phyloP scores from a whole-genome alignment of 2,329 filamentous ascomycete genomes.

The Phialophora macrospora region DNA sequence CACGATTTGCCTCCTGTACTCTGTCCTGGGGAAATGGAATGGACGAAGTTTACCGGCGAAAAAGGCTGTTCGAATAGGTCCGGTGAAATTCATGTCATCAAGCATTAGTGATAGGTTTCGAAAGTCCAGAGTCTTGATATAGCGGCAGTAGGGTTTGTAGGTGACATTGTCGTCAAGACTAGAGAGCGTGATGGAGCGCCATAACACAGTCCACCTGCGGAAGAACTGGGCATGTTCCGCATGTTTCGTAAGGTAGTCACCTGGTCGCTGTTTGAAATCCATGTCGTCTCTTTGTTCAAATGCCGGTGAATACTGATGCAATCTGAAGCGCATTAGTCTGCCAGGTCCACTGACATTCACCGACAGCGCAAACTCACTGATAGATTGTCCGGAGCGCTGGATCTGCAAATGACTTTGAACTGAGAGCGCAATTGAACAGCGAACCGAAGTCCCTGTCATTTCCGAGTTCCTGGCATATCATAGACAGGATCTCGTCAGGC shows the following conservation, averaged over 20 bases:
- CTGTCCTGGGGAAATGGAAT: slow-evolving; percentile 34
- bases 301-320: slow-evolving; percentile 35
- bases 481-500: slow-evolving; percentile 38
- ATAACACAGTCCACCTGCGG: slow-evolving; percentile 66
- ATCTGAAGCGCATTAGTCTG: slow-evolving; percentile 18
- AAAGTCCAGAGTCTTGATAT: slow-evolving; percentile 68
- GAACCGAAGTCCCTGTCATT: slow-evolving; percentile 62
- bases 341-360: neutral
- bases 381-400: slow-evolving; percentile 68
- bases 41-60: slow-evolving; percentile 54
- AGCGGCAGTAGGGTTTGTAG: slow-evolving; percentile 70
- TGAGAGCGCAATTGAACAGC: slow-evolving; percentile 63
- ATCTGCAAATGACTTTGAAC: slow-evolving; percentile 61
- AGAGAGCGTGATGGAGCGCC: slow-evolving; percentile 71
- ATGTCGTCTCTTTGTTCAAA: slow-evolving; percentile 39
- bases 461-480: slow-evolving; percentile 64
- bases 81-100: slow-evolving; percentile 63
- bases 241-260: slow-evolving; percentile 31
- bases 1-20: slow-evolving; percentile 31
- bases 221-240: slow-evolving; percentile 55
- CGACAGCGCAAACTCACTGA: slow-evolving; percentile 53
- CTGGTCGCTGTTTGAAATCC: slow-evolving; percentile 29
- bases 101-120: slow-evolving; percentile 65
- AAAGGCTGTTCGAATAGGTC: slow-evolving; percentile 62
- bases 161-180: slow-evolving; percentile 61